Evolutionary conservation across 2,329 filamentous ascomycete genomes (phyloP).

Genomic region (Coniella lustricola): DNA sequence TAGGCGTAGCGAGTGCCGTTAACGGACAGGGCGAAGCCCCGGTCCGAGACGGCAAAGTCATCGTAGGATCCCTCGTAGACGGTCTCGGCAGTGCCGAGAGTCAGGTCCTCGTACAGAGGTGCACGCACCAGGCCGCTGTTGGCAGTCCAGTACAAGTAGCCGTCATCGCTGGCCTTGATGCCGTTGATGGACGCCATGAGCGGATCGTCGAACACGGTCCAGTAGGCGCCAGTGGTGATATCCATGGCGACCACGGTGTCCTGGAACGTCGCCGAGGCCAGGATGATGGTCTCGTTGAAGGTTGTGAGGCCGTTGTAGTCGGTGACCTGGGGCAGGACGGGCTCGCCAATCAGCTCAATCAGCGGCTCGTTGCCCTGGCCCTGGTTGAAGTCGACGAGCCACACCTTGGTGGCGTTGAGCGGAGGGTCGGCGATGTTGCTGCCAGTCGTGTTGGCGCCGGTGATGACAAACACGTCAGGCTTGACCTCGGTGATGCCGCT

Average conservation of each 20-base stretch:
- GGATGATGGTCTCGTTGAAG: slow-evolving; percentile 5
- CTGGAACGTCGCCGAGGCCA: slow-evolving; percentile 2
- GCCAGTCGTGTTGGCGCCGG: slow-evolving; percentile 2
- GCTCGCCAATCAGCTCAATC: background rate
- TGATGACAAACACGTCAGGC: slow-evolving; percentile 2
- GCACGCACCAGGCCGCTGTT: background rate
- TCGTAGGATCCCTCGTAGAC: slow-evolving; percentile 3
- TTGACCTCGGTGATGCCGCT: slow-evolving; percentile 3
- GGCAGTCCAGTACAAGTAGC: slow-evolving; percentile 1
- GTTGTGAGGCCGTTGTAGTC: slow-evolving; percentile 2
- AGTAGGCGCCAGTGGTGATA: background rate
- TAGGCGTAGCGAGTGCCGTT: background rate
- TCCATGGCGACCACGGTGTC: slow-evolving; percentile 1
- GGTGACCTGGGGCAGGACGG: background rate
- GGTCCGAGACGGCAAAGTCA: slow-evolving; percentile 1
- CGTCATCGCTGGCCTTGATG: background rate
- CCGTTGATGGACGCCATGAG: slow-evolving; percentile 1
- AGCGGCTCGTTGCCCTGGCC: background rate
- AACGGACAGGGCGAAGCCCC: background rate
- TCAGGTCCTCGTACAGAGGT: background rate
- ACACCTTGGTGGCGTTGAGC: background rate
- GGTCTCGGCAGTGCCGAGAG: background rate
- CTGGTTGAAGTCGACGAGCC: slow-evolving; percentile 3
- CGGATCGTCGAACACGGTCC: background rate
- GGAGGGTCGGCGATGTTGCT: background rate